Percentiles rank a stretch among this genome's conserved stretches.
Conservation (phyloP, 345 rosid genomes). For the Excoecaria agallocha region DNA sequence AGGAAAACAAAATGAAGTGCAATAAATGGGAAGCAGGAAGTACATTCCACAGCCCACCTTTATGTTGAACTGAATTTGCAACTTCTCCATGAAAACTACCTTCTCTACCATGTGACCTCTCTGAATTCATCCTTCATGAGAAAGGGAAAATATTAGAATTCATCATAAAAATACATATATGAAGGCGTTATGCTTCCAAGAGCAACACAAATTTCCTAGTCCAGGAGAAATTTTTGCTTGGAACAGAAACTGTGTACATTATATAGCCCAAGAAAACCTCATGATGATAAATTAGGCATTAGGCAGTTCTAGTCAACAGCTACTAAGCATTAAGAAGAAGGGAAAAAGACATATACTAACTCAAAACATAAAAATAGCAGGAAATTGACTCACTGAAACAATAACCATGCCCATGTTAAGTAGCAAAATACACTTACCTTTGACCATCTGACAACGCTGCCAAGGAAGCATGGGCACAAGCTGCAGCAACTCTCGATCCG, state of each 20-base stretch:
- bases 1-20: too few relatives aligned
- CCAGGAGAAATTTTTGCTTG: neutral
- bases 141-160: neutral
- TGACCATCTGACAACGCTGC: slow-evolving; percentile 67
- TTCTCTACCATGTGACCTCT: too few relatives aligned
- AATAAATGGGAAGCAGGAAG: too few relatives aligned
- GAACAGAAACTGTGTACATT: neutral
- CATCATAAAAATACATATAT: neutral
- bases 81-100: too few relatives aligned
- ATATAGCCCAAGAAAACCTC: neutral
- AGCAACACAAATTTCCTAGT: neutral
- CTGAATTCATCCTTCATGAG: too few relatives aligned
- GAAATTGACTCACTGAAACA: neutral
- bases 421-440: slow-evolving; percentile 48
- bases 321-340: neutral
- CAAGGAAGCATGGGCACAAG: slow-evolving; percentile 96
- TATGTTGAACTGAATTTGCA: too few relatives aligned
- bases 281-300: neutral
- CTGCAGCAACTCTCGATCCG: slow-evolving; percentile 98
- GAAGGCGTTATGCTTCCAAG: neutral
- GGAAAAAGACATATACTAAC: neutral
- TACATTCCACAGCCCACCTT: too few relatives aligned
- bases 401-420: neutral
- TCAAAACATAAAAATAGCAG: neutral
- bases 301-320: neutral